Percentiles rank a stretch among this genome's conserved stretches.
These are phyloP conservation scores for Aristolochia contorta DNA, from an alignment of 164 flowering plant genomes.

Conservation along the genomic window DNA sequence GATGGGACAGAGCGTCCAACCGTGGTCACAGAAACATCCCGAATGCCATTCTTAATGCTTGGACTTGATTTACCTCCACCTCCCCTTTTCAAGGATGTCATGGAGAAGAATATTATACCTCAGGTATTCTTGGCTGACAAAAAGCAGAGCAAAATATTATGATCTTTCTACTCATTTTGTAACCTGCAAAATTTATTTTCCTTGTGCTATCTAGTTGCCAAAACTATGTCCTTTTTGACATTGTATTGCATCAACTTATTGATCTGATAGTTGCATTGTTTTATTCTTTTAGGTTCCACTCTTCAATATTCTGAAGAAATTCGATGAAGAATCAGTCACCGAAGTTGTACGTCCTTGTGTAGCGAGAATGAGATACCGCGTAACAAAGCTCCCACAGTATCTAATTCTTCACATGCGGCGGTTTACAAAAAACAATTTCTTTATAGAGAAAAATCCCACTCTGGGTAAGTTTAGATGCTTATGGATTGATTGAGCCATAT, in stretches of 20 bases:
- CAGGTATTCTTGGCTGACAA: conserved; percentile 38
- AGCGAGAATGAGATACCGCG: conserved; percentile 95
- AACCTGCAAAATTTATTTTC: no score
- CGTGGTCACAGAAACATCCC: conserved; percentile 37
- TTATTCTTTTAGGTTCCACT: conserved; percentile 58
- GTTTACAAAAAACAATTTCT: conserved; percentile 92
- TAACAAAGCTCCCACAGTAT: conserved; percentile 77
- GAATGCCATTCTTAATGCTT: conserved; percentile 95
- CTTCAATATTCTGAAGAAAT: conserved; percentile 88
- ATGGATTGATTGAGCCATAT: no score
- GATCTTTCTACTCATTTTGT: no score
- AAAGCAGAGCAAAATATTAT: no score
- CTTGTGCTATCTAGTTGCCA: no score
- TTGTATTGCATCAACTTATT: no score
- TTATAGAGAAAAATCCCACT: conserved; percentile 90
- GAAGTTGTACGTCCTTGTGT: conserved; percentile 88
- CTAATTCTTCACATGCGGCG: conserved; percentile 93
- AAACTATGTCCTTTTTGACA: no score
- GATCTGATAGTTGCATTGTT: background rate
- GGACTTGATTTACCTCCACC: conserved; percentile 98
- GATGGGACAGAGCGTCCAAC: conserved; percentile 25
- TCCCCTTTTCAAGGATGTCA: conserved; percentile 85
- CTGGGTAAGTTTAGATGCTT: conserved; percentile 49
- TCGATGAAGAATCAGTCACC: conserved; percentile 86
- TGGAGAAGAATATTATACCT: conserved; percentile 97